Evolutionary conservation across 169 alveolate genomes (phyloP).

Genomic region (Eimeria necatrix): DNA sequence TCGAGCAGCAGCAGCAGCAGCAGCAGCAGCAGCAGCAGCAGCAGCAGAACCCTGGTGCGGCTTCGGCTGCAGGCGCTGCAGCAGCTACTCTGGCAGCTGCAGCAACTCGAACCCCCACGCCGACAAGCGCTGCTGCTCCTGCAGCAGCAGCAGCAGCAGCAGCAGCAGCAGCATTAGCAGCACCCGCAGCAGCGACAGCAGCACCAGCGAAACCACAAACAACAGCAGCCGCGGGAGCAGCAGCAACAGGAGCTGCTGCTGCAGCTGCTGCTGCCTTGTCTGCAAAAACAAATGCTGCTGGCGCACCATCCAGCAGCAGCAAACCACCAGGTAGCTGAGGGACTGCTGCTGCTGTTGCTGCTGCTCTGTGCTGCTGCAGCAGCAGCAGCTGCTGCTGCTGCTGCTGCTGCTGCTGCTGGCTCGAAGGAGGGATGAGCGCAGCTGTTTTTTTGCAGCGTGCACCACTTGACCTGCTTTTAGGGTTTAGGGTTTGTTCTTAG

Average conservation of each 20-base stretch:
- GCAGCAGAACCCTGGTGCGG: constrained; percentile 19
- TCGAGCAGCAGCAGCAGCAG: constrained; percentile 64
- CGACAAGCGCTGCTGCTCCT: constrained; percentile 11
- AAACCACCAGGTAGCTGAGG: neutral
- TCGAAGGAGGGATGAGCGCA: too few relatives aligned
- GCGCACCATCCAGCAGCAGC: neutral
- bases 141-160: constrained; percentile 70
- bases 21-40: constrained; percentile 57
- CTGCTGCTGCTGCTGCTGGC: neutral
- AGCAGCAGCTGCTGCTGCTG: constrained; percentile 51
- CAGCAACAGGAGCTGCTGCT: constrained; percentile 19
- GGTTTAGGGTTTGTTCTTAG: constrained; percentile 49
- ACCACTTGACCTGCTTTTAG: neutral
- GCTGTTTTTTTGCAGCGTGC: neutral
- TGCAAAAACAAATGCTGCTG: neutral
- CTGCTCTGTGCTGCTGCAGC: neutral
- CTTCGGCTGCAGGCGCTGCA: neutral
- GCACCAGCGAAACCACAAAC: neutral
- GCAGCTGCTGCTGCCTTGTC: neutral
- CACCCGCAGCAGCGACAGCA: constrained; percentile 29
- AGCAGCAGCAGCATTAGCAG: neutral
- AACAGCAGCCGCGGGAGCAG: constrained; percentile 37
- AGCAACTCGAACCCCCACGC: neutral
- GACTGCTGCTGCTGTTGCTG: neutral
- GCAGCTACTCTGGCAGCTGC: neutral